phyloP scores from a whole-genome alignment of 768 basidiomycete species.

The Russula sp. region DNA sequence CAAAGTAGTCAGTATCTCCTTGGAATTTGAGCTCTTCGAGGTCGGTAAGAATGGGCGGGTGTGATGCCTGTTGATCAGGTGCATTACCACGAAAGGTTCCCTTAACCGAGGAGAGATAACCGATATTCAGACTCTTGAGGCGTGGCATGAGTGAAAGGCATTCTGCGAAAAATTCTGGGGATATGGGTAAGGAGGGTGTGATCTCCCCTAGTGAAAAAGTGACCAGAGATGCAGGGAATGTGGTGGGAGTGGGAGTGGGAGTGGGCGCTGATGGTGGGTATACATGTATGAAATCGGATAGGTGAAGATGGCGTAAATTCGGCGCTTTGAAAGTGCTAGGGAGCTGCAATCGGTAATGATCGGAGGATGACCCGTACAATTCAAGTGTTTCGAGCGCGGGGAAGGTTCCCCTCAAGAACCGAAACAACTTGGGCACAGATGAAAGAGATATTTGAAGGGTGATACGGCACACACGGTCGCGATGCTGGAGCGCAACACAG shows the following conservation, averaged over 20 bases:
- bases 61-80: neutral
- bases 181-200: too few species aligned
- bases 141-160: too few species aligned
- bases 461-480: neutral
- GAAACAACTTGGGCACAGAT: neutral
- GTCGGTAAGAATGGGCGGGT: neutral
- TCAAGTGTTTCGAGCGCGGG: neutral
- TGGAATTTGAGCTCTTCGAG: neutral
- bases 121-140: too few species aligned
- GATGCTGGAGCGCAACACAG: neutral
- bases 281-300: neutral
- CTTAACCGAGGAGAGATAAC: too few species aligned
- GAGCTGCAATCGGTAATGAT: fast-evolving
- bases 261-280: neutral
- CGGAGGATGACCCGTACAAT: neutral
- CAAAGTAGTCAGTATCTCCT: neutral
- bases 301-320: neutral
- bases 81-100: too few species aligned
- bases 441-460: neutral
- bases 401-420: neutral
- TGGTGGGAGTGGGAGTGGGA: neutral
- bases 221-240: neutral
- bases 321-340: neutral
- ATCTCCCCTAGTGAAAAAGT: neutral
- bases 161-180: neutral